A percentile compares a stretch with the other conserved stretches of the same genome.
phyloP scores from a whole-genome alignment of 2,329 filamentous ascomycete genomes.

The Cercospora citrullina region DNA sequence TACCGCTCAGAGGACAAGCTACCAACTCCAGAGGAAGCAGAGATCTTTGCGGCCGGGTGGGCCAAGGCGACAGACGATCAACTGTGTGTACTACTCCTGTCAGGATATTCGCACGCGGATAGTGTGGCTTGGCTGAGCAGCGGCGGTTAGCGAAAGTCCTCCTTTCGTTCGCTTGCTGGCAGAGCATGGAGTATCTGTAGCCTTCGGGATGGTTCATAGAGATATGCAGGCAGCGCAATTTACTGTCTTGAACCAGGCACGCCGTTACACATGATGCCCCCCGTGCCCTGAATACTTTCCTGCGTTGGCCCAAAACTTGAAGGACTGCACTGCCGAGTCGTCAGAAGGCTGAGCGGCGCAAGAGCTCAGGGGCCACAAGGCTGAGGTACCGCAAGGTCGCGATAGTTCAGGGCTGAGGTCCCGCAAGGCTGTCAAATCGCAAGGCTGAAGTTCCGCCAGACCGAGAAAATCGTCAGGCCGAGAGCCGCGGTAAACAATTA shows the following conservation, averaged over 20 bases:
- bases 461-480: not conserved
- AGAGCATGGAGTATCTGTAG: not conserved
- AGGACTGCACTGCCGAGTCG: too few relatives aligned
- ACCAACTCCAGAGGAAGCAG: too few relatives aligned
- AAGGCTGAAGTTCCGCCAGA: not conserved
- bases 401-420: not conserved
- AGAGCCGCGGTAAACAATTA: not conserved
- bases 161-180: not conserved
- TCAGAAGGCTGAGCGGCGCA: not conserved
- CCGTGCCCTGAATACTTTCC: not conserved
- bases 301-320: too few relatives aligned
- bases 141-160: too few relatives aligned
- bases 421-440: too few relatives aligned
- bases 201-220: not conserved
- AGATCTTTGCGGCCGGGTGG: too few relatives aligned
- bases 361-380: not conserved
- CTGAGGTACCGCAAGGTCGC: not conserved
- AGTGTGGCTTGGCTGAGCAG: too few relatives aligned
- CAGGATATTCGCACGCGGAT: too few relatives aligned
- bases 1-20: too few relatives aligned
- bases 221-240: not conserved
- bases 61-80: too few relatives aligned
- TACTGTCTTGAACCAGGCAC: not conserved
- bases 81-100: too few relatives aligned
- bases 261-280: too few relatives aligned